Percentiles rank a stretch among this genome's conserved stretches.
Conservation (phyloP, 1,139 yeast genomes). For the Geotrichum bryndzae region DNA sequence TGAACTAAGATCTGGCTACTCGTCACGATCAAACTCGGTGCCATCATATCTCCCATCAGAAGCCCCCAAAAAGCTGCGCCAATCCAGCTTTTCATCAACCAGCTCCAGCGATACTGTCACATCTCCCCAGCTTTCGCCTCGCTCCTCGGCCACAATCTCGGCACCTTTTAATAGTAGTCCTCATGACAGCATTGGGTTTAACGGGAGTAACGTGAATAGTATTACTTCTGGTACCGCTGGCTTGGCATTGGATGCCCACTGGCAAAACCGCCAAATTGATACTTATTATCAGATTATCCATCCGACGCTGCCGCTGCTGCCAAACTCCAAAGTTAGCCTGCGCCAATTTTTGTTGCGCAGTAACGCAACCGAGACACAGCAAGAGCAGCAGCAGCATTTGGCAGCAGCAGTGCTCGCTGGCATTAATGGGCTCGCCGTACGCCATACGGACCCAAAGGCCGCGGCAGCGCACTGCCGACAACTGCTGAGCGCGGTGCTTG, state of each 20-base stretch:
- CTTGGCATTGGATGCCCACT: slow-evolving; percentile 15
- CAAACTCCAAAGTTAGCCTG: slow-evolving; percentile 31
- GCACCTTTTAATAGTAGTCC: neutral
- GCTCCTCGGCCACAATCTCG: neutral
- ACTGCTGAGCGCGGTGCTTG: slow-evolving; percentile 3
- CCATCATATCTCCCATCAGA: slow-evolving; percentile 8
- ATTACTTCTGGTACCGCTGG: neutral
- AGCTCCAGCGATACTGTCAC: neutral
- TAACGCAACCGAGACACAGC: slow-evolving; percentile 16
- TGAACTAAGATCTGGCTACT: neutral
- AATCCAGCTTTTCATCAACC: slow-evolving; percentile 9
- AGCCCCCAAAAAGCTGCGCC: neutral
- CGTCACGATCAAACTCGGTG: slow-evolving; percentile 7
- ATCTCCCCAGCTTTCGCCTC: slow-evolving; percentile 7
- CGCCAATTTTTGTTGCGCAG: slow-evolving; percentile 21
- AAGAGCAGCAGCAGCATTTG: neutral
- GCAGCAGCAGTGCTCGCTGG: slow-evolving; percentile 25
- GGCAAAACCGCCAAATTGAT: slow-evolving; percentile 36
- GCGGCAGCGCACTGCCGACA: neutral
- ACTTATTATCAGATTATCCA: slow-evolving; percentile 37
- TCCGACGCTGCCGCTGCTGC: slow-evolving; percentile 39
- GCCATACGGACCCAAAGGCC: slow-evolving; percentile 4
- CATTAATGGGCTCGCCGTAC: slow-evolving; percentile 23
- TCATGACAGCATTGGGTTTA: neutral
- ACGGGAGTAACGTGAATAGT: neutral